Evolutionary conservation across 1,284 basidiomycete species (phyloP).

Genomic region (Exobasidium cylindrosporum): DNA sequence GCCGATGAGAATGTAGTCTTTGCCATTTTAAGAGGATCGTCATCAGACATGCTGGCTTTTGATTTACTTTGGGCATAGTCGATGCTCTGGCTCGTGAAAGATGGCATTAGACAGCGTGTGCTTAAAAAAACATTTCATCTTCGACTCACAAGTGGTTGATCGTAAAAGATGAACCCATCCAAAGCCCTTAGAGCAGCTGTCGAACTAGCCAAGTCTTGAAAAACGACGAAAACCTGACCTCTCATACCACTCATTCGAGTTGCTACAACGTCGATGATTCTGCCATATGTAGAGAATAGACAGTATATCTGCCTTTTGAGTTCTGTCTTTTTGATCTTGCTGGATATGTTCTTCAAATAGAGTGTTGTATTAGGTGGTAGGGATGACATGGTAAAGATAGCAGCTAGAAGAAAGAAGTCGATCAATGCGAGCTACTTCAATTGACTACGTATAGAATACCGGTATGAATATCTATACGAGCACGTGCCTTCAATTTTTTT

Average conservation of each 20-base stretch:
- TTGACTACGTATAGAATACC: no score
- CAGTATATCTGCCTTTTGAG: slow-evolving; percentile 77
- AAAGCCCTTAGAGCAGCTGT: slow-evolving; percentile 86
- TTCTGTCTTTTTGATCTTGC: slow-evolving; percentile 91
- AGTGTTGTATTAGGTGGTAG: slow-evolving; percentile 76
- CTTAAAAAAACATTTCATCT: slow-evolving; percentile 66
- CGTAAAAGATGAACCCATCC: slow-evolving; percentile 88
- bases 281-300: slow-evolving; percentile 89
- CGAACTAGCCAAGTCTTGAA: slow-evolving; percentile 79
- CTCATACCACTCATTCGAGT: slow-evolving; percentile 80
- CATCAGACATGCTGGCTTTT: no score
- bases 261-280: slow-evolving; percentile 90
- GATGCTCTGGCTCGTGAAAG: slow-evolving; percentile 22
- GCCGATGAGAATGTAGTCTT: slow-evolving; percentile 57
- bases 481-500: background rate
- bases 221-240: slow-evolving; percentile 95
- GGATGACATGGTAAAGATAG: no score
- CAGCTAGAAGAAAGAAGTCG: no score
- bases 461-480: no score
- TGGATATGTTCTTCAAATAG: slow-evolving; percentile 91
- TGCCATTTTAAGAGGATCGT: no score
- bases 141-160: slow-evolving; percentile 74
- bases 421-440: no score
- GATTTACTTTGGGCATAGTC: slow-evolving; percentile 49
- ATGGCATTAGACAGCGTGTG: slow-evolving; percentile 67